A percentile compares a stretch with the other conserved stretches of the same genome.
These are phyloP conservation scores for Tetrahymena thermophila DNA, from an alignment of 73 alveolate genomes.

Conservation along the genomic window DNA sequence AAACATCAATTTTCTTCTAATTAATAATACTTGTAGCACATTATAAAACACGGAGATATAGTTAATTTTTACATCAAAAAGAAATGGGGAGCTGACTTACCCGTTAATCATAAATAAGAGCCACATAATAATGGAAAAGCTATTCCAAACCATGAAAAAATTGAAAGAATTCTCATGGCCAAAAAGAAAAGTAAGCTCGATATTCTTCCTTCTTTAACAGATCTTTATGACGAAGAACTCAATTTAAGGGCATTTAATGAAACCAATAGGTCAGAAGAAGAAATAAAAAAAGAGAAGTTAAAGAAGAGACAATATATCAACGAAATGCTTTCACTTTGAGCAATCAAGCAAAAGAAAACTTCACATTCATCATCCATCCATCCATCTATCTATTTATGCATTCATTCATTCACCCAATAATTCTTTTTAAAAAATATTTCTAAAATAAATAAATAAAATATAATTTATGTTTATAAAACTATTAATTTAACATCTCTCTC, in stretches of 20 bases:
- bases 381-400: no score
- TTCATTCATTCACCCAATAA: no score
- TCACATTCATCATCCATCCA: background rate
- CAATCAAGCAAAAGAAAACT: background rate
- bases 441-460: no score
- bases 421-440: background rate
- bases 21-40: conserved; percentile 11
- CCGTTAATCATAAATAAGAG: conserved; percentile 49
- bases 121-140: conserved; percentile 36
- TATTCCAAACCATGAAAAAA: conserved; percentile 31
- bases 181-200: conserved; percentile 34
- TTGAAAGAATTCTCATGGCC: conserved; percentile 33
- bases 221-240: conserved; percentile 19
- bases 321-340: conserved; percentile 10
- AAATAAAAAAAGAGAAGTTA: background rate
- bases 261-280: conserved; percentile 34
- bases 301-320: conserved; percentile 14
- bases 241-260: background rate
- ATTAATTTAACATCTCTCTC: background rate
- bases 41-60: conserved; percentile 12
- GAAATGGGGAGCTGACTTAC: conserved; percentile 47
- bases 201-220: conserved; percentile 38
- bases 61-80: conserved; percentile 30
- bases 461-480: background rate
- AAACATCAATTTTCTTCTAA: background rate